These are phyloP conservation scores for Endocalyx cinctus DNA, from an alignment of 2,329 filamentous ascomycete genomes.

Conservation along the genomic window DNA sequence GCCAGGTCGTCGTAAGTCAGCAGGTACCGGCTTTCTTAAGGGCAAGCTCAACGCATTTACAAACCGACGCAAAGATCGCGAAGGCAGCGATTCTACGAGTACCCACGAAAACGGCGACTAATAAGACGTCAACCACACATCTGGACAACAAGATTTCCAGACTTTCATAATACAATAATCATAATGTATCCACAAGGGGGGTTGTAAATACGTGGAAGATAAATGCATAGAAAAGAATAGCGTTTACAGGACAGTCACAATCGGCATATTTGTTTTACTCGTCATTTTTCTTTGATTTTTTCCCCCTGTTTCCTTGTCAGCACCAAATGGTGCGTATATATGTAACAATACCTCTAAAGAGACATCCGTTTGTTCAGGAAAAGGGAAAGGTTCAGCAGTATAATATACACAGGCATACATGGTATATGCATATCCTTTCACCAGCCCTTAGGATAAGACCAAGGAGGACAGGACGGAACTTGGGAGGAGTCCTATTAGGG, in stretches of 20 bases:
- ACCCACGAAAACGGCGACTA: constrained; percentile 1
- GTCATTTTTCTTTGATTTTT: neutral
- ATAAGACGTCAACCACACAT: constrained; percentile 3
- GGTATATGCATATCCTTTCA: too few species aligned
- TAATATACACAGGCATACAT: constrained; percentile 2
- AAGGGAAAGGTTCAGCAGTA: neutral
- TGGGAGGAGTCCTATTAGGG: too few species aligned
- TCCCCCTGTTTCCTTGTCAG: neutral
- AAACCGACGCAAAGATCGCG: constrained; percentile 21
- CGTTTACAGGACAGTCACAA: too few species aligned
- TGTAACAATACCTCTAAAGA: too few species aligned
- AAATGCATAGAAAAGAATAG: too few species aligned
- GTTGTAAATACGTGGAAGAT: neutral
- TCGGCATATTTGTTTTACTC: too few species aligned
- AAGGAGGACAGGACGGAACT: too few species aligned
- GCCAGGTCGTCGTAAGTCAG: constrained; percentile 19
- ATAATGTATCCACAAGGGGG: neutral
- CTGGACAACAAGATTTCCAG: neutral
- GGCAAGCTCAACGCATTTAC: constrained; percentile 31
- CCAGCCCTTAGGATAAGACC: too few species aligned
- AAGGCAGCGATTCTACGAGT: constrained; percentile 11
- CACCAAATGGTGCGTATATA: too few species aligned
- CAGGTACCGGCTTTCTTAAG: constrained; percentile 28
- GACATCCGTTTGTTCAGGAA: neutral
- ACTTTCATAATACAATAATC: too few species aligned